Conservation (phyloP, 1,139 yeast species). For the Magnusiomyces paraingens region DNA sequence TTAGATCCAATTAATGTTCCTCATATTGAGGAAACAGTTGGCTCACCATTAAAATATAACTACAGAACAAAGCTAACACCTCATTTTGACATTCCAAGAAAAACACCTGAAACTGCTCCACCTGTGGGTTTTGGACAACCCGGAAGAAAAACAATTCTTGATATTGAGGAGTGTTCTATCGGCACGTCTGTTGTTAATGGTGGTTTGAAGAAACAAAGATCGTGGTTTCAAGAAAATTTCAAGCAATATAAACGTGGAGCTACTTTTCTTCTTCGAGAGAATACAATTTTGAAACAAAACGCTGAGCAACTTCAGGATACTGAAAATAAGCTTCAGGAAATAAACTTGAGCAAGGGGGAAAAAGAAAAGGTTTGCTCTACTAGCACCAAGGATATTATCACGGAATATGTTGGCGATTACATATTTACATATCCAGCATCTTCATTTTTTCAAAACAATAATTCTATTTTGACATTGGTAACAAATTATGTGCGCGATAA, state of each 20-base stretch:
- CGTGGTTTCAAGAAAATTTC: constrained; percentile 45
- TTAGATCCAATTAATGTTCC: constrained; percentile 46
- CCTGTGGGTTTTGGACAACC: constrained; percentile 81
- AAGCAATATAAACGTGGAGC: constrained; percentile 69
- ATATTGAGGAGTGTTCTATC: constrained; percentile 88
- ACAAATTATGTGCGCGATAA: constrained; percentile 74
- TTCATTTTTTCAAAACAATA: constrained; percentile 93
- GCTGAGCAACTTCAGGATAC: constrained; percentile 22
- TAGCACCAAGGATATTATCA: constrained; percentile 68
- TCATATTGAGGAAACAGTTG: constrained; percentile 55
- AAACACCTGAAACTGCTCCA: constrained; percentile 45
- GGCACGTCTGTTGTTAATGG: constrained; percentile 74
- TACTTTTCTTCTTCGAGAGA: constrained; percentile 77
- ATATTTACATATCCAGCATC: constrained; percentile 87
- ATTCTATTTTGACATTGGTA: constrained; percentile 77
- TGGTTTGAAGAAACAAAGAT: constrained; percentile 70
- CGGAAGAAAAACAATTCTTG: constrained; percentile 73
- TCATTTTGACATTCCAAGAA: constrained; percentile 79
- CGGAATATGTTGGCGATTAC: constrained; percentile 64
- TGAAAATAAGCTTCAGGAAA: constrained; percentile 28
- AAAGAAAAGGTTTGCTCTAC: constrained; percentile 43
- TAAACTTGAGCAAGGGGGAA: constrained; percentile 17
- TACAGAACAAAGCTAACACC: constrained; percentile 95
- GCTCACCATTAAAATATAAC: constrained; percentile 68
- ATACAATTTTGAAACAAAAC: constrained; percentile 38